Evolutionary conservation across 495 filamentous ascomycete genomes (phyloP), one percentile per base, ranked within the genome.

Genomic region (Podospora sp.): DNA sequence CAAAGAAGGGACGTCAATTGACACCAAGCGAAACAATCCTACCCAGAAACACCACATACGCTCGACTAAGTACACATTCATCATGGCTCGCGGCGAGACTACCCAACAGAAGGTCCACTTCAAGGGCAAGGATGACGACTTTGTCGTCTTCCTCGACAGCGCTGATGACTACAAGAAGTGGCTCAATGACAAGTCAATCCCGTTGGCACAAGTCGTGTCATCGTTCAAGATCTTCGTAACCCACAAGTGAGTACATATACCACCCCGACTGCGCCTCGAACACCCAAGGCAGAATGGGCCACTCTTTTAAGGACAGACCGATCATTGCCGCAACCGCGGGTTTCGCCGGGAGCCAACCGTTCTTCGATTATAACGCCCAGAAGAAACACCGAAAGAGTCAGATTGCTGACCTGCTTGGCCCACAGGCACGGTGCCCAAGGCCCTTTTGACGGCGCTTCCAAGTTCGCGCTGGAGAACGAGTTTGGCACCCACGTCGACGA

Each of bases 191-290:
- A 87, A 87, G 72, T 88, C 85, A 11, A 83, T 93, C 49, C 90
- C 95, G 14, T 80, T 98, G 22, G 84, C 89, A 1, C 86, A 97
- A 69, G 92, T 99, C n/a, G 84, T 97, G 26, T 91, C 88, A 62
- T 86, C 91, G 12, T 98, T 90, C 84, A 91, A 96, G 85, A 84
- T 99, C 72, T 97, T 97, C 68, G 82, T 90, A 1, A 95, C 93
- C 40, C 91, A 96, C 78, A 92, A 89, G 95, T 98, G 86, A 78
- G 91, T 82, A 63, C 52, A 21, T 46, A 27, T 25, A 58, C 14
- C 46, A 53, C 27, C 26, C 29, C 60, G 21, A 3, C 21, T 52
- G 33, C 29, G 36, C 33, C 51, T 6, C 22, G 49, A 52, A n/a
- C 35, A 9, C n/a, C 9, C 52, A 2, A 0, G 20, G 3, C 26